Base-by-base conservation (phyloP, 176 grass and related monocot genomes). In the Aegilops longissima region DNA sequence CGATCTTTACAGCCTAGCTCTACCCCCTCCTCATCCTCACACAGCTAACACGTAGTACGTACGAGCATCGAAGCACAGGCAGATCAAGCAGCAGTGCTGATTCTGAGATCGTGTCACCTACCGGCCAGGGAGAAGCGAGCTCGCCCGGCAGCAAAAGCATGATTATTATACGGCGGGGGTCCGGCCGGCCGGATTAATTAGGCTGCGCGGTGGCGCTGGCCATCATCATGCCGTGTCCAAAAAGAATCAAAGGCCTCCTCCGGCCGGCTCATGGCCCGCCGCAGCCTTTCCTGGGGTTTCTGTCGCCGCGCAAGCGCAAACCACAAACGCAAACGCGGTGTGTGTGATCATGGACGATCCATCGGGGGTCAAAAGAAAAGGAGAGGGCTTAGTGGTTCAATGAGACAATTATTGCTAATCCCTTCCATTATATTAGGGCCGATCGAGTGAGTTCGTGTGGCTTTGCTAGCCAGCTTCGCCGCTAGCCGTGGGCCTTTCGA, bases 181-280 rank as follows among this genome's bases (percentile, higher is more conserved):
- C 72, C 72, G 72, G 73, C 73, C 73, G 73, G 61, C 8, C 51
- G 21, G 77, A 67, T 70, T 45, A 79, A 82, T 67, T 89, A 84
- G 70, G 70, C 45, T 80, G 54, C 69, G 82, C 84, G 61, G 69
- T 35, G 77, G 54, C 91, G 84, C 87, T 93, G 61, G 42, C 66
- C 85, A 90, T 88, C 85, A 90, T 88, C 88, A 93, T 82, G 77
- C 70, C 74, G 38, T 88, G 91, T 90, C 91, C 88, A 93, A 90
- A 93, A 93, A 93, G 82, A 84, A 86, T 82, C 86, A 51, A 30
- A 42, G 72, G 24, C 39, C 44, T 58, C 47, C 79, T 42, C 54
- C 54, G 17, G 54, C 56, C 56, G 56, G 56, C 56, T 21, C 3
- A 70, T 70, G n/a, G 83, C 44, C 44, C 44, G 20, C 21, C 70